Evolutionary conservation across 495 filamentous ascomycete genomes (phyloP), one percentile per base, ranked within the genome.

Genomic region (Chaetomium tenue): DNA sequence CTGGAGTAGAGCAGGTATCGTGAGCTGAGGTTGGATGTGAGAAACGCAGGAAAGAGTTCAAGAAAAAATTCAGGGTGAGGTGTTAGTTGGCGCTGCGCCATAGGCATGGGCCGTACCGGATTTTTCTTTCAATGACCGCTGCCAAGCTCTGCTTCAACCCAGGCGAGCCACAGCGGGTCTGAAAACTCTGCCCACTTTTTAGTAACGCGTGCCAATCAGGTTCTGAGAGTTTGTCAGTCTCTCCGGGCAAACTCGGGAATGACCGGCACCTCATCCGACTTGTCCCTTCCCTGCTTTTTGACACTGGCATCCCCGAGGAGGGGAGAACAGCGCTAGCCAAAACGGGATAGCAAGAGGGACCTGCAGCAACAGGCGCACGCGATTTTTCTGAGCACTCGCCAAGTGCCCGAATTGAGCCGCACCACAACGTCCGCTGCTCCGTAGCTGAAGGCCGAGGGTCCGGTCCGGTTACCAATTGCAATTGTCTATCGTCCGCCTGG

Each of bases 221-320:
- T 5, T 15, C 3, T 15, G 9, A 46, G 25, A 30, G 65, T 72
- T 75, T 63, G 69, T 75, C 67, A 75, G 25, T 58, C 22, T 25
- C 18, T 7, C 47, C 69, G 72, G 71, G 66, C 63, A 62, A 67
- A 69, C 30, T 72, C 72, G 72, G 72, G 72, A 72, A 42, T 51
- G 63, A 54, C 69, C 68, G 65, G 65, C 55, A 48, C 40, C 26
- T 16, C 46, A 23, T 56, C 60, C 56, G 65, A 33, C 18, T 6
- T 47, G 2, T 23, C 56, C 23, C 37, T 65, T 51, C 28, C 52
- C 52, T 62, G 48, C 13, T 58, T 52, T 25, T 25, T 37, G 58
- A 50, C 4, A 11, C 39, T 12, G 13, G 12, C 28, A 30, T 30
- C 28, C 28, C 28, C 28, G 13, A 40, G 13, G 39, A 5, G 40